Base-by-base conservation (phyloP, 2,329 filamentous ascomycete species). In the Hortaea werneckii region DNA sequence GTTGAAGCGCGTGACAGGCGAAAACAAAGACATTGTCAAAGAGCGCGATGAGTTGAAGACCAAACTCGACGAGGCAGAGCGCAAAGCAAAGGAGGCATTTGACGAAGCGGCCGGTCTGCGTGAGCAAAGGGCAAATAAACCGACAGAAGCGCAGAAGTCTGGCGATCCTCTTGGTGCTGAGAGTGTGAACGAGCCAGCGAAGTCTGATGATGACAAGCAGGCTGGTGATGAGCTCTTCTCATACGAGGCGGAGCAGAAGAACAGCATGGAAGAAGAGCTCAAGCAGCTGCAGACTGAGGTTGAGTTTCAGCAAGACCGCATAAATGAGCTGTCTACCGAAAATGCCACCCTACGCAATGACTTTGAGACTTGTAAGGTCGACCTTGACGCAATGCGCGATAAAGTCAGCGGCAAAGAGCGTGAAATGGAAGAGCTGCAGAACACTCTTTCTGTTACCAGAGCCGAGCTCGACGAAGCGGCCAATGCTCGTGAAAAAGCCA, bases 31-130 rank as follows among this genome's bases (percentile, higher is more conserved):
- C 10, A 47, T 53, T 6, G 50, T 57, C 6, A 61, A 58, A 39
- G 89, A 96, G 60, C 83, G 85, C 48, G 87, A 95, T 50, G 78
- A 80, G 11, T 73, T 85, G 50, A 90, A 87, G 64, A 85, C 83
- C 66, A 87, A 85, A 63, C 69, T 81, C 2, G 79, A 84, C n/a
- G 78, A 82, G 41, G 72, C 76, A 0, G 78, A 87, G 52, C 78
- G 82, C 59, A 76, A 77, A 42, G 69, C 80, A 1, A 76, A 75
- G 42, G 71, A 77, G 10, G 71, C 82, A 0, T 73, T 77, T 49
- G 79, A 83, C 44, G 81, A 92, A 59, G 64, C 86, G 9, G 73
- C 76, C 13, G 67, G 73, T 11, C 58, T 83, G 12, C 75, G 76
- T 51, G 61, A 65, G 39, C 11, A 44, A 11, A 39, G 12, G 7